Base-by-base conservation (phyloP, 805 yeast species). In the Yamadazyma kitorensis region DNA sequence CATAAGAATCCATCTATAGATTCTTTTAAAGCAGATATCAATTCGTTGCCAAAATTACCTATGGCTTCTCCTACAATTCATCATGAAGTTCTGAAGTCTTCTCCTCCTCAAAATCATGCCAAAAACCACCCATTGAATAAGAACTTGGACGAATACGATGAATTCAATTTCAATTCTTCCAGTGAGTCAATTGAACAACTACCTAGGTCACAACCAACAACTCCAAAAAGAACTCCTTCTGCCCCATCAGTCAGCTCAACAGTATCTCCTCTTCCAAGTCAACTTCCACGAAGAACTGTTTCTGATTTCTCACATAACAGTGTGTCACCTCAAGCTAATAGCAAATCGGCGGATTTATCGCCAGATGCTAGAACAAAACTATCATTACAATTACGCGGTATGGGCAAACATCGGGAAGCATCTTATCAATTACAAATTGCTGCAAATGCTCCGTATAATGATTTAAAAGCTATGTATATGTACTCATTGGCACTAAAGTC, bases 401-500 rank as follows among this genome's bases (percentile, higher is more conserved):
- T 70, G 20, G 86, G 86, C 1, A 74, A 80, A 33, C 71, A 76
- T 23, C 69, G 78, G 29, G 91, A 81, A 47, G 81, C 87, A 3
- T 72, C 88, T 2, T 76, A 79, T 46, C 85, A 80, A 44, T 60
- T 85, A 35, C 79, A 76, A 43, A 64, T 72, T 19, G 83, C 86
- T 2, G 82, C 89, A 4, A 66, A 68, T 35, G 56, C 64, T n/a
- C 84, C 86, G 6, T 68, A 73, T 43, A 67, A 64, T 41, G 75
- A 79, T 27, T 61, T 67, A 1, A 50, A 47, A 31, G 94, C 88
- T 1, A 82, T 77, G 81, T 66, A 78, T 29, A 52, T 82, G 19
- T 84, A 82, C 48, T 86, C 86, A 0, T 54, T 81, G 43, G 82
- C 88, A 0, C 56, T 85, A 16, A 61, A 82, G 31, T 62, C 72